Evolutionary conservation across 2,329 filamentous ascomycete genomes (phyloP), one percentile per base, ranked within the genome.

Genomic region (Apiospora koreana): DNA sequence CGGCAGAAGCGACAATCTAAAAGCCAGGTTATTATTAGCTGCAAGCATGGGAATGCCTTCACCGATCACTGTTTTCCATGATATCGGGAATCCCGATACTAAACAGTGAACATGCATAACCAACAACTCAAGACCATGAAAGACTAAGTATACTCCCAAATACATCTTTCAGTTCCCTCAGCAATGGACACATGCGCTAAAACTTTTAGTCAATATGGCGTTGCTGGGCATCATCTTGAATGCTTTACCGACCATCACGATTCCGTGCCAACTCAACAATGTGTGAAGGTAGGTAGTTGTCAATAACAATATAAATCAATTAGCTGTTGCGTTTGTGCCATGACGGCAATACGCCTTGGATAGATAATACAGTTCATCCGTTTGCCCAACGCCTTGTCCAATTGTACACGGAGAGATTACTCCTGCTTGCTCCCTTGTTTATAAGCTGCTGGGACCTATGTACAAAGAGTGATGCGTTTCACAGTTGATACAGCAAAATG

Each of bases 311-410:
- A 62, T 7, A 64, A 69, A 65, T 65, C 48, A 69, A 71, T 69
- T 71, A 69, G 68, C 67, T 69, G 68, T 67, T 68, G 25, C 54
- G 50, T 54, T 64, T 68, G 25, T 50, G 54, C 58, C 50, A 35
- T 35, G 16, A 31, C 2, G 50, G 18, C 54, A 62, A 62, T 1
- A 62, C 28, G 31, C 54, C 54, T 62, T n/a, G 28, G 54, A 62
- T 62, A 35, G 18, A 62, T 62, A 62, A 62, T 62, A 62, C 54
- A 62, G 54, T 38, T 9, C 64, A 66, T 66, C 64, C 28, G 38
- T 43, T 66, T 66, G 41, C 41, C 64, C 64, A 43, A 66, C 64
- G 64, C 64, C 54, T 31, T 62, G 31, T 66, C 64, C 64, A 45
- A n/a, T 45, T 43, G 41, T 66, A 66, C 64, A 38, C 64, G 21